phyloP scores from a whole-genome alignment of 2,329 filamentous ascomycete genomes.

The Tolypocladium paradoxum region DNA sequence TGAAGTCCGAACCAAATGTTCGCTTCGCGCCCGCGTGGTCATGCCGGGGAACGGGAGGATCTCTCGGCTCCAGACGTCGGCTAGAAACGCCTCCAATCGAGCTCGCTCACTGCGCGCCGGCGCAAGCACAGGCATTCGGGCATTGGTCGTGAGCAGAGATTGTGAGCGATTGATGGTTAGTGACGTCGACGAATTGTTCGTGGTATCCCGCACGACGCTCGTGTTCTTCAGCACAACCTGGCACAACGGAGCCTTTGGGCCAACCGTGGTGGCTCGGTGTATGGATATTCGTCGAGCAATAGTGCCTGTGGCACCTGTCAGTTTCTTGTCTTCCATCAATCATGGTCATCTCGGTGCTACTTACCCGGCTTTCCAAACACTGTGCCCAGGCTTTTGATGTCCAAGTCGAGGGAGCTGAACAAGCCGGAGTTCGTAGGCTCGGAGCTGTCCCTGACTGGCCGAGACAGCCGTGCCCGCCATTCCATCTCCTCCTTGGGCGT shows the following conservation, averaged over 20 bases:
- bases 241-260: conserved; percentile 54
- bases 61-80: conserved; percentile 78
- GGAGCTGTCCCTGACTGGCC: conserved; percentile 36
- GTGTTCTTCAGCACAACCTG: conserved; percentile 87
- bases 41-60: conserved; percentile 76
- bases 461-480: conserved; percentile 63
- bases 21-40: conserved; percentile 49
- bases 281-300: conserved; percentile 63
- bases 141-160: conserved; percentile 60
- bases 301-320: conserved; percentile 32
- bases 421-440: conserved; percentile 35
- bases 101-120: conserved; percentile 67
- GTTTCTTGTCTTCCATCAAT: background rate
- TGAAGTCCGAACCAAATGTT: conserved; percentile 66
- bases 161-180: conserved; percentile 64
- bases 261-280: conserved; percentile 65
- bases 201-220: conserved; percentile 49
- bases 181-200: conserved; percentile 28
- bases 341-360: conserved; percentile 1
- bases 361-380: conserved; percentile 63
- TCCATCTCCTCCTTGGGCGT: conserved; percentile 67
- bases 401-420: conserved; percentile 54
- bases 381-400: conserved; percentile 64
- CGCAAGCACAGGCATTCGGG: conserved; percentile 57
- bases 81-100: conserved; percentile 61